phyloP scores from a whole-genome alignment of 2,329 filamentous ascomycete species.

The Fonsecaea multimorphosa region DNA sequence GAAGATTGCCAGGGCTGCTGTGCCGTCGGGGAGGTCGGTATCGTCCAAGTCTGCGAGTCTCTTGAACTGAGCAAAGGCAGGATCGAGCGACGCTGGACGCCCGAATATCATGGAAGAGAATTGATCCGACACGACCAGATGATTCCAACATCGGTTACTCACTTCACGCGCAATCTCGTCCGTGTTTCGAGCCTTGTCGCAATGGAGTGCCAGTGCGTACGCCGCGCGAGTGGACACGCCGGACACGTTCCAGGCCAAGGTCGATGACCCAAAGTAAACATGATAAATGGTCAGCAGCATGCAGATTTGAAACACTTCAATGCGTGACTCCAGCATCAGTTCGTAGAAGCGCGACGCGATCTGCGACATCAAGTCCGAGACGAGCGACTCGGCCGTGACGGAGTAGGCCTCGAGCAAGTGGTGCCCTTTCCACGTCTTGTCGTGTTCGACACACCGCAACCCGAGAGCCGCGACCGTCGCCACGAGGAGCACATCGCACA shows the following conservation, averaged over 20 bases:
- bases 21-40: conserved; percentile 12
- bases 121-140: conserved; percentile 42
- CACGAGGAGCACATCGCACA: conserved; percentile 27
- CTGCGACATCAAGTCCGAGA: conserved; percentile 17
- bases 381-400: conserved; percentile 13
- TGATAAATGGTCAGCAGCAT: conserved; percentile 34
- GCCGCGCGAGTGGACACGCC: conserved; percentile 38
- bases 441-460: conserved; percentile 21
- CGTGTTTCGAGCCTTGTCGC: conserved; percentile 20
- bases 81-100: conserved; percentile 22
- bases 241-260: conserved; percentile 37
- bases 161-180: conserved; percentile 38
- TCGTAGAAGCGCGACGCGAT: conserved; percentile 26
- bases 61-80: conserved; percentile 21
- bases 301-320: conserved; percentile 39
- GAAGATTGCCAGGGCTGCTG: conserved; percentile 9
- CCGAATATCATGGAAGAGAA: conserved; percentile 43
- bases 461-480: conserved; percentile 18
- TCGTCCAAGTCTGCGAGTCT: conserved; percentile 25
- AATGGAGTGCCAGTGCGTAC: conserved; percentile 37
- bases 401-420: conserved; percentile 18
- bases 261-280: conserved; percentile 37
- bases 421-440: conserved; percentile 27
- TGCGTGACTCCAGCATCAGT: conserved; percentile 31
- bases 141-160: conserved; percentile 44